These are phyloP conservation scores for Coemansia aciculifera DNA, from an alignment of 192 early-diverging fungal genomes.

Conservation along the genomic window DNA sequence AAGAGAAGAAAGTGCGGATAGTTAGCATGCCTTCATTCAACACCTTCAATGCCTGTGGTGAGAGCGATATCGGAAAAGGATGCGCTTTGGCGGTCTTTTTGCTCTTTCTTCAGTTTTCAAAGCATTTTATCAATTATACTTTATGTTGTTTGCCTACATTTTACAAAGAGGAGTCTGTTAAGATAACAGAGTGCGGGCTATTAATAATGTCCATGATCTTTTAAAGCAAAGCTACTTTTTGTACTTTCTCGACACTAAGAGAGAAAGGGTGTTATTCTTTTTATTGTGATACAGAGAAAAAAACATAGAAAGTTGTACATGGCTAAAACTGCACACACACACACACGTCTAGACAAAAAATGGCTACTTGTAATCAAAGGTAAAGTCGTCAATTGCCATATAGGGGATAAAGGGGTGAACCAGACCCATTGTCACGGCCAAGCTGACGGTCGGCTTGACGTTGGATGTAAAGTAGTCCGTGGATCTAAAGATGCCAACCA, in stretches of 20 bases:
- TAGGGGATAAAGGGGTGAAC: not conserved
- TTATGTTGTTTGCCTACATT: not conserved
- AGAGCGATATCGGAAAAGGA: not conserved
- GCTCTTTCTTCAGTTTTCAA: not conserved
- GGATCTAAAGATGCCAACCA: conserved; percentile 4
- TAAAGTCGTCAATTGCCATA: conserved; percentile 1
- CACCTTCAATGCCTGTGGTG: not conserved
- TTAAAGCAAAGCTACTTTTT: not conserved
- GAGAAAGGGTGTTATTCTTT: not conserved
- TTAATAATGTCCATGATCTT: not conserved
- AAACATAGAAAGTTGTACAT: not conserved
- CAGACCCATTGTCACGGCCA: conserved; percentile 6
- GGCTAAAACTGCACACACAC: not conserved
- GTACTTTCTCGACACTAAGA: not conserved
- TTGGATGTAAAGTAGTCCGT: not conserved
- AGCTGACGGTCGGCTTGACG: conserved; percentile 6
- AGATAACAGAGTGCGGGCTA: not conserved
- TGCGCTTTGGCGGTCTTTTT: not conserved
- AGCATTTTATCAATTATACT: not conserved
- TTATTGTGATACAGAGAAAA: not conserved
- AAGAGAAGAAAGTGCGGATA: not conserved
- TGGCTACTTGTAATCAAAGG: not conserved
- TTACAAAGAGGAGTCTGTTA: not conserved
- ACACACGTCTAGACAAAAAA: not conserved
- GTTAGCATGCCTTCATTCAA: not conserved